Conservation (phyloP, 768 basidiomycete species). For the Polyporus arcularius region DNA sequence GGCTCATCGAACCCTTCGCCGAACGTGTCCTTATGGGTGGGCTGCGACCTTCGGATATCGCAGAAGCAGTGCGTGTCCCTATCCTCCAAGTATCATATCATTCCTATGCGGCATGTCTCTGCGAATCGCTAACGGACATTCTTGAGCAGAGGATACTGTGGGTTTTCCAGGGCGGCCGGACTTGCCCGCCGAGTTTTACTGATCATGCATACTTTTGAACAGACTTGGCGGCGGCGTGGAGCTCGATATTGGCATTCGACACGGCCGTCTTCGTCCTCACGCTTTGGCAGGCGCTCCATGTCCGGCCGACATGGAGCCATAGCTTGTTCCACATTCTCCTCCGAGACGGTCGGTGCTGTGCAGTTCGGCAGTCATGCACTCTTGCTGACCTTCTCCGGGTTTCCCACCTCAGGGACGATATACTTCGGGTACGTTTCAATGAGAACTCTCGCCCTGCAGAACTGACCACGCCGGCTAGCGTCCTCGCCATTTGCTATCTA, state of each 20-base stretch:
- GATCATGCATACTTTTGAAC: not conserved
- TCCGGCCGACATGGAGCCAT: slow-evolving; percentile 4
- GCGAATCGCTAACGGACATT: too few relatives aligned
- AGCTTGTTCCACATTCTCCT: slow-evolving; percentile 3
- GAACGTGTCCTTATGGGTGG: not conserved
- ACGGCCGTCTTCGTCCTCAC: slow-evolving; percentile 22
- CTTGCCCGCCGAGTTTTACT: too few relatives aligned
- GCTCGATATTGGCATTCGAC: slow-evolving; percentile 20
- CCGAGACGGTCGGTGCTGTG: not conserved
- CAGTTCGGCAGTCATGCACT: too few relatives aligned
- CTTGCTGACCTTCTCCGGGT: not conserved
- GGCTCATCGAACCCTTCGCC: not conserved
- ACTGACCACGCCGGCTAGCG: not conserved
- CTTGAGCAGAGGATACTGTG: not conserved
- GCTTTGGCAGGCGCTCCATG: slow-evolving; percentile 9
- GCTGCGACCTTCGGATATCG: slow-evolving; percentile 6
- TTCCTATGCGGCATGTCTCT: too few relatives aligned
- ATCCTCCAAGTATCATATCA: too few relatives aligned
- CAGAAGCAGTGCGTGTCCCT: slow-evolving; percentile 1
- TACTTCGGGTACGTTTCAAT: slow-evolving; percentile 10
- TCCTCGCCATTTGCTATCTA: not conserved
- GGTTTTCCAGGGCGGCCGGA: slow-evolving; percentile 2
- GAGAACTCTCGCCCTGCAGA: not conserved
- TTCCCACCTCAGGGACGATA: not conserved
- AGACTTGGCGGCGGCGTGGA: slow-evolving; percentile 19